phyloP scores from a whole-genome alignment of 129 eudicot genomes.

The Chrysanthemum seticuspe region DNA sequence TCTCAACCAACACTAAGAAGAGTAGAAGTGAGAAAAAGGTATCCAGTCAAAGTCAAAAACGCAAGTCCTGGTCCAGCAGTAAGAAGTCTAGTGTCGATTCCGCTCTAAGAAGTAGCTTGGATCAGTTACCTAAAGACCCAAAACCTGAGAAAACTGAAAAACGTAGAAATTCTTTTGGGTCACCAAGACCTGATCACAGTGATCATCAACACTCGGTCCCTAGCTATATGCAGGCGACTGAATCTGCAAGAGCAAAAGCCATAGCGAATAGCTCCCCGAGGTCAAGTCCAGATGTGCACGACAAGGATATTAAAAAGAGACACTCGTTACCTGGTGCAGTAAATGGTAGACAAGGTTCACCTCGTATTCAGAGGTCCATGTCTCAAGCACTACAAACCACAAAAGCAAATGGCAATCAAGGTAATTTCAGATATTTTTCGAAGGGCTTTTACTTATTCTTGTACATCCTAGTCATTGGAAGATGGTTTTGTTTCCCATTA shows the following conservation, averaged over 20 bases:
- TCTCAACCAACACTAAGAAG: constrained; percentile 58
- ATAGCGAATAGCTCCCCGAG: constrained; percentile 69
- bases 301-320: constrained; percentile 77
- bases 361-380: constrained; percentile 65
- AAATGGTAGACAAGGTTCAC: constrained; percentile 74
- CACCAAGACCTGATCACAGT: constrained; percentile 51
- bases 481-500: too few species aligned
- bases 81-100: constrained; percentile 40
- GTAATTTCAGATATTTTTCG: constrained; percentile 32
- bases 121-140: constrained; percentile 60
- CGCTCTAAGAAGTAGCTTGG: constrained; percentile 51
- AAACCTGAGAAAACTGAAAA: constrained; percentile 61
- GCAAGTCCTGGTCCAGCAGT: constrained; percentile 51
- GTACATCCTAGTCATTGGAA: not conserved
- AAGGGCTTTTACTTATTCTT: not conserved
- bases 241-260: constrained; percentile 88
- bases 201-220: constrained; percentile 70
- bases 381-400: constrained; percentile 62
- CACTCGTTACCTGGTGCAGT: constrained; percentile 71
- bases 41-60: constrained; percentile 51
- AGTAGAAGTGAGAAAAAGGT: constrained; percentile 40
- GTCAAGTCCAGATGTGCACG: constrained; percentile 90
- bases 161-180: constrained; percentile 67
- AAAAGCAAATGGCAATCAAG: constrained; percentile 66
- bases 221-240: constrained; percentile 95